Conservation (phyloP, 495 filamentous ascomycete genomes). For the Penicillium desertorum region DNA sequence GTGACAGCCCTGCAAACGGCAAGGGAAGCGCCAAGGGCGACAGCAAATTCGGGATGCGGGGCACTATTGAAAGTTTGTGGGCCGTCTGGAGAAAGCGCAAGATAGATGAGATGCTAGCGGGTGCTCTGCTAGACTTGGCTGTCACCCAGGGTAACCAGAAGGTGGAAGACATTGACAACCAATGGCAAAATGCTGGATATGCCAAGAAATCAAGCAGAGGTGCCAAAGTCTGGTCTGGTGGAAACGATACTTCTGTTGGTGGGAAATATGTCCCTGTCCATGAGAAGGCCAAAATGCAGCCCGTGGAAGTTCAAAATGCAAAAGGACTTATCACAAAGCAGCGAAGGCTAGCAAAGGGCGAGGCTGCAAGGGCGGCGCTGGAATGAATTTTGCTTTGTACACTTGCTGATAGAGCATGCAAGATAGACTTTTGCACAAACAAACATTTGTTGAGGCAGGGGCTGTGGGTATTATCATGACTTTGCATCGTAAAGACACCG, state of each 20-base stretch:
- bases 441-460: background rate
- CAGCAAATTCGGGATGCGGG: slow-evolving; percentile 61
- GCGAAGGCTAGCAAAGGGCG: slow-evolving; percentile 33
- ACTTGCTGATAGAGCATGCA: slow-evolving; percentile 3
- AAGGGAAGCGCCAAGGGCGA: slow-evolving; percentile 37
- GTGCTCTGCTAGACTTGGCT: slow-evolving; percentile 62
- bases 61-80: slow-evolving; percentile 76
- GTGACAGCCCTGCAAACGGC: slow-evolving; percentile 49
- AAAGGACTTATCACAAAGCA: slow-evolving; percentile 73
- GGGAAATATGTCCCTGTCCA: slow-evolving; percentile 74
- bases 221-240: slow-evolving; percentile 71
- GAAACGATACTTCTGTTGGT: slow-evolving; percentile 52
- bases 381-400: slow-evolving; percentile 19
- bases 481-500: slow-evolving; percentile 74
- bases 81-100: slow-evolving; percentile 75
- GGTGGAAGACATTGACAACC: slow-evolving; percentile 22
- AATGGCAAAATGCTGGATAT: slow-evolving; percentile 26
- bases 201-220: slow-evolving; percentile 37
- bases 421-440: background rate
- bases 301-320: slow-evolving; percentile 71
- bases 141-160: slow-evolving; percentile 50
- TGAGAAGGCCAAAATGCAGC: slow-evolving; percentile 60
- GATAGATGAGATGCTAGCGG: slow-evolving; percentile 82
- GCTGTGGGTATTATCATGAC: slow-evolving; percentile 27
- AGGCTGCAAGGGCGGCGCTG: slow-evolving; percentile 19